Base-by-base conservation (phyloP, 73 alveolate genomes). In the Paramecium bursaria region DNA sequence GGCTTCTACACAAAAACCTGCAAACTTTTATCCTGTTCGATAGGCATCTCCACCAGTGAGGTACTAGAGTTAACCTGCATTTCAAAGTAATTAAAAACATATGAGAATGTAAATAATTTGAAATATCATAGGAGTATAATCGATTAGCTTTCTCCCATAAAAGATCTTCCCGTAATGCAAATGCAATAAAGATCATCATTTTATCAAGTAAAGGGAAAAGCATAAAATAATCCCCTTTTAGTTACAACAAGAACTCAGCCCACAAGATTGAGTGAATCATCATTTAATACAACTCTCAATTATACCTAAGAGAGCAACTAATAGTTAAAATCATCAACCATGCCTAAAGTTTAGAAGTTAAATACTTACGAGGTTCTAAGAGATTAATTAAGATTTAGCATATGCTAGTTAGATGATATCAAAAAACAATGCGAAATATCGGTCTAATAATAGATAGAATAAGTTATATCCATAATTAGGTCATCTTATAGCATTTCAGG, bases 391-490 rank as follows among this genome's bases (percentile, higher is more conserved):
- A 67, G 82, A 67, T 67, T 67, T 19, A 35, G 50, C 10, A 31
- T 67, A 17, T 67, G 82, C 30, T 42, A 67, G 23, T 19, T 67
- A 35, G 82, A 67, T 21, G 82, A 67, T 67, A 35, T 67, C 33
- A 57, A 57, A 15, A 57, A 57, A 27, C 33, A 48, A 13, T 57
- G 27, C 33, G 76, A 57, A 30, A 57, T 19, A 27, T 48, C 17
- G 13, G 52, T 57, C 19, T 30, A 57, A 22, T 23, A 30, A 30
- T 23, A 57, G 33, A 30, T 57, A 19, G 76, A 57, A n/a, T 31
- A 57, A 57, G 76, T 57, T 3, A 57, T 57, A 5, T 57, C 33
- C 19, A 57, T 33, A 1, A 39, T 67, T 15, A 67, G 50, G 27
- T 31, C 82, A 0, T 33, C 55, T 19, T 6, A 39, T 6, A 21